Evolutionary conservation across 768 basidiomycete species (phyloP), one percentile per base, ranked within the genome.

Genomic region (Daedalea quercina): DNA sequence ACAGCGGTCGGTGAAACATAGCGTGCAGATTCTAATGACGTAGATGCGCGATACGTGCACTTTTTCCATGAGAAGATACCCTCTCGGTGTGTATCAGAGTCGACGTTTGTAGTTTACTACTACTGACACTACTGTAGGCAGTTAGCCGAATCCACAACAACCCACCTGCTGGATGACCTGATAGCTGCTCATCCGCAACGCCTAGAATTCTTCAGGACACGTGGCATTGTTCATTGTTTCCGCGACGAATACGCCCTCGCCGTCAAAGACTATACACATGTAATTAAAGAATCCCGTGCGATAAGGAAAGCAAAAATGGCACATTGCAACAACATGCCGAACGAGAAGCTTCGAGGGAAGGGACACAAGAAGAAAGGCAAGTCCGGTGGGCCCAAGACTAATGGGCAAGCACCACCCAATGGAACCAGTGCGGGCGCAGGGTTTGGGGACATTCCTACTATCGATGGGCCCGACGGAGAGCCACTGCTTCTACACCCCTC

Each of bases 51-150:
- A 73, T 93, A 94, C 65, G 90, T 94, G 1, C 86, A 93, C 62
- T 94, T 94, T 65, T 94, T 94, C 69, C 92, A 94, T 60, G 91
- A 94, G 64, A 94, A 92, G 71, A 94, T 94, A 58, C 92, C 92
- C 20, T 94, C 92, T 51, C 78, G 91, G 90, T 93, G 55, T 86
- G 91, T 92, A 57, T n/a, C 19, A 2, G 33, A 19, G 7, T 26
- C 33, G 19, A 17, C 57, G 40, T 33, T 22, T 44, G 31, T 54
- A 17, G n/a, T 53, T 57, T 25, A 15, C 60, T 52, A 44, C 63
- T n/a, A n/a, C 44, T 46, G 37, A 53, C 57, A 52, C 53, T 61
- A 48, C 60, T 9, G 55, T 60, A 90, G 91, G 58, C 91, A 93
- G 70, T 73, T 94, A 53, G 89, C 90, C 37, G 86, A 92, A 61